phyloP scores from a whole-genome alignment of 345 rosid genomes.

The Xanthoceras sorbifolium region DNA sequence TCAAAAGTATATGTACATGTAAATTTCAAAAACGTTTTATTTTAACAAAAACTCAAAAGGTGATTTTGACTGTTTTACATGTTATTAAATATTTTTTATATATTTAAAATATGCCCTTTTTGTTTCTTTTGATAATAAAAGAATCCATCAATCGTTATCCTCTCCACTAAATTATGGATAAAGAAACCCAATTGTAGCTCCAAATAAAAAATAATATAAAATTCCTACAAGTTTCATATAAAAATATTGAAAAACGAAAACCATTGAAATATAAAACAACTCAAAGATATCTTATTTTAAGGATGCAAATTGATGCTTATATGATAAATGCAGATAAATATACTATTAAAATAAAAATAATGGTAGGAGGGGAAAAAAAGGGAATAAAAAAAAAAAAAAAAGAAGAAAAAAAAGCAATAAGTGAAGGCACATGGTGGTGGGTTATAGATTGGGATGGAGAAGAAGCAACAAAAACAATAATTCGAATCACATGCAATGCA shows the following conservation, averaged over 20 bases:
- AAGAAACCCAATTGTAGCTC: neutral
- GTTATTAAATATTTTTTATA: neutral
- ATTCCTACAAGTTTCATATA: neutral
- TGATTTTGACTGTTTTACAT: neutral
- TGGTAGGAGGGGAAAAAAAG: neutral
- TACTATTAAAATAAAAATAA: neutral
- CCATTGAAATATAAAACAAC: slow-evolving; percentile 1
- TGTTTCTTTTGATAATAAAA: neutral
- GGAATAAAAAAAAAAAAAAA: neutral
- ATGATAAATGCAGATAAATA: neutral
- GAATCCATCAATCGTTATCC: neutral
- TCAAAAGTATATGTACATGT: neutral
- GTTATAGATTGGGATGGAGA: neutral
- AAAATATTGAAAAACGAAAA: neutral
- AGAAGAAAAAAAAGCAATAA: slow-evolving; percentile 26
- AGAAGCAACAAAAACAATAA: slow-evolving; percentile 21
- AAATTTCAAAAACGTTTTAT: neutral
- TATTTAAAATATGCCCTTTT: neutral
- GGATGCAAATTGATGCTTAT: neutral
- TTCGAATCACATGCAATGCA: slow-evolving; percentile 19
- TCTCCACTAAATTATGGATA: neutral
- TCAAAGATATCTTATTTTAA: slow-evolving; percentile 2
- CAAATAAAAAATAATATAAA: neutral
- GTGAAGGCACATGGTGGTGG: slow-evolving; percentile 47
- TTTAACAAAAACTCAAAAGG: neutral